Base-by-base conservation (phyloP, 2,329 filamentous ascomycete species). In the Zymoseptoria pseudotritici region DNA sequence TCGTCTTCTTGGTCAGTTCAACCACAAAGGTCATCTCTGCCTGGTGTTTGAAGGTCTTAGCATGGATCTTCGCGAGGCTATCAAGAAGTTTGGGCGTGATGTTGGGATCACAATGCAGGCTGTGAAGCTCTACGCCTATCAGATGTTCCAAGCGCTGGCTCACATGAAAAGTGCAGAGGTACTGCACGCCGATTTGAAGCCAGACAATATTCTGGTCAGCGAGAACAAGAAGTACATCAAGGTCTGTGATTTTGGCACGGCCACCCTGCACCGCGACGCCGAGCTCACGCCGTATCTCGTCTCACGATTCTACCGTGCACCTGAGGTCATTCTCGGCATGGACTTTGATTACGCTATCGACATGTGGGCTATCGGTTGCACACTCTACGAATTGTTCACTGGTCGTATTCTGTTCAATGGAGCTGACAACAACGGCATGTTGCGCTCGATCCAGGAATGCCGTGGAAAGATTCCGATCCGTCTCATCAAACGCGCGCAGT, bases 281-380 rank as follows among this genome's bases (percentile, higher is more conserved):
- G 91, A 96, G 70, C 89, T 96, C 63, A 96, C 91, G 0, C 91
- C 91, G 11, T 97, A 97, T 72, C 86, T 99, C 1, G 91, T 97
- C 71, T 97, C 91, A 78, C 88, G 95, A 58, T 99, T 97, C 77
- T 99, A 99, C 74, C 88, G 94, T 62, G 94, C 94, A 3, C 94
- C 95, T 2, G 94, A 99, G 77, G 91, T 99, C 71, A 96, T 99
- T 63, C 82, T 99, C 3, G 94, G 94, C n/a, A 92, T 97, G 79
- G 88, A 89, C 9, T 96, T 96, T 73, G 91, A 96, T 72, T 95
- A 93, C 72, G 88, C 89, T 7, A 90, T 97, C 65, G 94, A 99
- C 74, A 90, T 96, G 81, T 99, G 94, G 94, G 95, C 93, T 7
- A 91, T 97, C 66, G 95, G 94, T 46, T 99, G 94, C 76, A 99